These are phyloP conservation scores for Ceratobasidium theobromae DNA, from an alignment of 1,284 basidiomycete genomes.

Conservation along the genomic window DNA sequence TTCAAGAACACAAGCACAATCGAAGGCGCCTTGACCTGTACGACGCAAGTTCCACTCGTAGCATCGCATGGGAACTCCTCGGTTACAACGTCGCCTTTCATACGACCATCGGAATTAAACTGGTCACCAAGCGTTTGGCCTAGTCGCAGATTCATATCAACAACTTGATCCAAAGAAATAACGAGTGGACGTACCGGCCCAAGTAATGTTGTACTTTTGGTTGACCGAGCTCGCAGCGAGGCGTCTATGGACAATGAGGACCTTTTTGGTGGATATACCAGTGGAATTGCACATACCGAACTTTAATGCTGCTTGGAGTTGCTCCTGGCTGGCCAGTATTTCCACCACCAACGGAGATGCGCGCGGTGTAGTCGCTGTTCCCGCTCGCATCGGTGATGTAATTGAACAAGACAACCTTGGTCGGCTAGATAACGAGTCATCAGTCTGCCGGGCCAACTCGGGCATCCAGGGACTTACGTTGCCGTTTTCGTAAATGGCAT, in stretches of 20 bases:
- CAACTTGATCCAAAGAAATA: constrained; percentile 35
- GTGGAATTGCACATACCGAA: constrained; percentile 50
- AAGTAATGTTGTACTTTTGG: constrained; percentile 70
- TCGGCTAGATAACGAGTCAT: constrained; percentile 42
- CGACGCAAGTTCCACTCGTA: constrained; percentile 53
- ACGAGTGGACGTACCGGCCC: constrained; percentile 51
- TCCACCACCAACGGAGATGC: constrained; percentile 51
- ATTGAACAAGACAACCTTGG: constrained; percentile 67
- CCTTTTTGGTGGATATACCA: neutral
- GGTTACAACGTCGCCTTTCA: constrained; percentile 54
- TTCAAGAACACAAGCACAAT: constrained; percentile 72
- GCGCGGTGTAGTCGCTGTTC: constrained; percentile 53
- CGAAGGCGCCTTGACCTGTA: constrained; percentile 69
- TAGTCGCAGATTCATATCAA: constrained; percentile 38
- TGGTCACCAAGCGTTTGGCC: constrained; percentile 62
- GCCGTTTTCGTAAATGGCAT: constrained; percentile 69
- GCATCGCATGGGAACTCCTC: constrained; percentile 56
- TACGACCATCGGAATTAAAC: constrained; percentile 65
- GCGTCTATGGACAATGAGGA: constrained; percentile 43
- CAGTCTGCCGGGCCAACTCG: constrained; percentile 39
- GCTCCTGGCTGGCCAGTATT: constrained; percentile 44
- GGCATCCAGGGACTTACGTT: constrained; percentile 34
- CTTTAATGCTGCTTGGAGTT: constrained; percentile 52
- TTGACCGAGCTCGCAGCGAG: constrained; percentile 54
- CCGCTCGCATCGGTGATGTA: constrained; percentile 59